Percentiles rank a stretch among this genome's conserved stretches.
Evolutionary conservation across 1,284 basidiomycete species (phyloP).

Genomic region (Pseudozyma flocculosa): DNA sequence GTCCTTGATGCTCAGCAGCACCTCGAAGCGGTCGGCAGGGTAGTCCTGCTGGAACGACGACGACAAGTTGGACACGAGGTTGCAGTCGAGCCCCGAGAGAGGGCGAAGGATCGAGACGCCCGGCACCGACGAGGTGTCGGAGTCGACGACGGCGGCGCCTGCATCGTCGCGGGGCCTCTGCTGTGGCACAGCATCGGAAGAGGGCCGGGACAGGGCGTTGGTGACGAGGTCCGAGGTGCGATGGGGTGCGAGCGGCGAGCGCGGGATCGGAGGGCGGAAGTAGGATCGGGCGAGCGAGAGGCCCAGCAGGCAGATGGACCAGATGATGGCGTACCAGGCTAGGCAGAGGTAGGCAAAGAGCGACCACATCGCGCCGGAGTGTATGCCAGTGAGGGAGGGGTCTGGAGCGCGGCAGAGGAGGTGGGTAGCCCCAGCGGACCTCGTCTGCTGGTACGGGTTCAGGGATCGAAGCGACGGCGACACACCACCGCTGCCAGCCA

Average conservation of each 20-base stretch:
- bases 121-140: constrained; percentile 15
- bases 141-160: background rate
- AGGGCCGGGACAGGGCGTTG: constrained; percentile 11
- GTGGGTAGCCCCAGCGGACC: too few species aligned
- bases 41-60: constrained; percentile 54
- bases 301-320: constrained; percentile 75
- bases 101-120: constrained; percentile 54
- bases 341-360: constrained; percentile 50
- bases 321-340: constrained; percentile 72
- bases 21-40: constrained; percentile 44
- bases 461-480: too few species aligned
- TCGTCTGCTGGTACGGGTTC: too few species aligned
- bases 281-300: constrained; percentile 60
- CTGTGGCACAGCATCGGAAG: constrained; percentile 64
- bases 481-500: too few species aligned
- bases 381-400: too few species aligned
- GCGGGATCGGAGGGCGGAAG: constrained; percentile 14
- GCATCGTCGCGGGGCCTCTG: constrained; percentile 72
- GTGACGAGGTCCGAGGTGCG: constrained; percentile 17
- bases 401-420: too few species aligned
- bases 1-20: constrained; percentile 51
- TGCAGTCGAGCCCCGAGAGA: constrained; percentile 53
- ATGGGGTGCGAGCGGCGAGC: constrained; percentile 26
- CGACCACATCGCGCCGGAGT: background rate
- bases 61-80: constrained; percentile 49